Evolutionary conservation across 2,329 filamentous ascomycete genomes (phyloP).

Genomic region (Paraconiothyrium sp.): DNA sequence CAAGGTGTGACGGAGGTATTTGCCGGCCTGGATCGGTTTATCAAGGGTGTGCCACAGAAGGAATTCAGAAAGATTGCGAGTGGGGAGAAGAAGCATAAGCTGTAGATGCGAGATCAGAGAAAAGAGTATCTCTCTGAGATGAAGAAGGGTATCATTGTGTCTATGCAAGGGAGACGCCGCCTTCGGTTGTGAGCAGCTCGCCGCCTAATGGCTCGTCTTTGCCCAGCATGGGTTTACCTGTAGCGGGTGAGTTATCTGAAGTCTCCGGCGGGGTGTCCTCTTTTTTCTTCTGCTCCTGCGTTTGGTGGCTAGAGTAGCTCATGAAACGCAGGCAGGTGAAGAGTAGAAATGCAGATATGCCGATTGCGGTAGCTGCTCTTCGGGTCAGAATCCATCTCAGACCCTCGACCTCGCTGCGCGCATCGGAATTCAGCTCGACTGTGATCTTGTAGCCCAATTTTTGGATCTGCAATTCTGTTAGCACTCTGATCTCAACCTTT

Average conservation of each 20-base stretch:
- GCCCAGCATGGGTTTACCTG: slow-evolving; percentile 15
- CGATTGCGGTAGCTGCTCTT: slow-evolving; percentile 69
- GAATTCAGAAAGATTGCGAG: slow-evolving; percentile 87
- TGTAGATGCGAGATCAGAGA: slow-evolving; percentile 61
- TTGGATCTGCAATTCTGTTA: slow-evolving; percentile 70
- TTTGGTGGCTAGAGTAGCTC: slow-evolving; percentile 51
- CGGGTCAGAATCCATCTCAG: slow-evolving; percentile 84
- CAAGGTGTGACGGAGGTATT: slow-evolving; percentile 88
- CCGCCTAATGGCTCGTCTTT: slow-evolving; percentile 38
- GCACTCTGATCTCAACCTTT: background rate
- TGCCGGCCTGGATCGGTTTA: slow-evolving; percentile 81
- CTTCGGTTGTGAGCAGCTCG: slow-evolving; percentile 44
- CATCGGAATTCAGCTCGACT: slow-evolving; percentile 86
- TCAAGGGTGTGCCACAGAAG: slow-evolving; percentile 81
- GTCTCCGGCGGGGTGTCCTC: slow-evolving; percentile 28
- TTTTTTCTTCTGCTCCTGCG: slow-evolving; percentile 51
- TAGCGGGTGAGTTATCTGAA: slow-evolving; percentile 18
- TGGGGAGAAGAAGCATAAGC: slow-evolving; percentile 93
- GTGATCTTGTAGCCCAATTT: slow-evolving; percentile 97
- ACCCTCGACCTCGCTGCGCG: slow-evolving; percentile 90
- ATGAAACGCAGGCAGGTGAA: slow-evolving; percentile 53
- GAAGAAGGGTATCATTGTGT: slow-evolving; percentile 5
- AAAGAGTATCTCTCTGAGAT: background rate
- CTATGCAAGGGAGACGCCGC: slow-evolving; percentile 45
- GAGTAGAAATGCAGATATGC: slow-evolving; percentile 56